Conservation (phyloP, 164 flowering plant genomes). For the Umbellularia californica region DNA sequence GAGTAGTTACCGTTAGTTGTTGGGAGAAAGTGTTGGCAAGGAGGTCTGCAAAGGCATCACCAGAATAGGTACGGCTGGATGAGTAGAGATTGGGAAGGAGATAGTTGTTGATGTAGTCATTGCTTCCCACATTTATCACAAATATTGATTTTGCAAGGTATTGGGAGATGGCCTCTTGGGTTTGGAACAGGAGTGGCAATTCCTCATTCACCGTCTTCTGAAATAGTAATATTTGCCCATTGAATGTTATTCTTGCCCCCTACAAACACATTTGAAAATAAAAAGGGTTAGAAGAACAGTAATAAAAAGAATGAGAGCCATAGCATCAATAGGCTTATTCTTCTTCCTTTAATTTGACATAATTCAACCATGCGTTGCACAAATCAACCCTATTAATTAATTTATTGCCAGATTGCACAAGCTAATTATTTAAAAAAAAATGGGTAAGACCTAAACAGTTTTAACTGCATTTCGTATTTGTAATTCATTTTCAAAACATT, state of each 20-base stretch:
- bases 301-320: no score
- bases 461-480: no score
- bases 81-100: slow-evolving; percentile 26
- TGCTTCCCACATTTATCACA: slow-evolving; percentile 29
- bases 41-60: slow-evolving; percentile 30
- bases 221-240: slow-evolving; percentile 27
- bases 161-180: slow-evolving; percentile 5
- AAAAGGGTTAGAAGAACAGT: no score
- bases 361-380: no score
- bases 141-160: slow-evolving; percentile 28
- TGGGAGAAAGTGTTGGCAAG: slow-evolving; percentile 19
- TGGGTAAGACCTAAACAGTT: no score
- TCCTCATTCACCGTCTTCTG: slow-evolving; percentile 22
- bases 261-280: slow-evolving; percentile 3
- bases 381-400: no score
- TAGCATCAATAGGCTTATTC: no score
- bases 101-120: slow-evolving; percentile 48
- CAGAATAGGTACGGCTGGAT: slow-evolving; percentile 17
- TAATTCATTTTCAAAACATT: no score
- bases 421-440: no score
- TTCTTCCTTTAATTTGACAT: no score
- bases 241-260: slow-evolving; percentile 29
- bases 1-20: slow-evolving; percentile 23
- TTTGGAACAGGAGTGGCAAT: slow-evolving; percentile 19
- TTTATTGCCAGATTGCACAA: no score